phyloP scores from a whole-genome alignment of 345 rosid genomes.

The Dimocarpus longan region DNA sequence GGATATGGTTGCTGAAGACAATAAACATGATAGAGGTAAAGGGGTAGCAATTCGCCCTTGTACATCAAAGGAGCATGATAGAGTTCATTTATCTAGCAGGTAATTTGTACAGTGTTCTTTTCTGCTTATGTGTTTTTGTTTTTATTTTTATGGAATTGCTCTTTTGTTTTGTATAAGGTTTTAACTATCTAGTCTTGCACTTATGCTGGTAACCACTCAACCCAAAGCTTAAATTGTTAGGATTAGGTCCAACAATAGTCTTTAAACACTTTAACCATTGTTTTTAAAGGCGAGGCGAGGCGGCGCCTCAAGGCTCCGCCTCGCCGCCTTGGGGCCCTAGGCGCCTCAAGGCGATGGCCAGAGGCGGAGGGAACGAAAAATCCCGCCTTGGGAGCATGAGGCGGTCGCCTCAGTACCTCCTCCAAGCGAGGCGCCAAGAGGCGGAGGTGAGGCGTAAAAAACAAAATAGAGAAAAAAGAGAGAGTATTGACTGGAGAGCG shows the following conservation, averaged over 20 bases:
- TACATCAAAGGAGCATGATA: constrained; percentile 29
- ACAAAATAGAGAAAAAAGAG: too few species aligned
- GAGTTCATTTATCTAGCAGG: constrained; percentile 44
- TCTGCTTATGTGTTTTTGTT: background rate
- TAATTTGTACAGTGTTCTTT: constrained; percentile 26
- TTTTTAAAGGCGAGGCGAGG: too few species aligned
- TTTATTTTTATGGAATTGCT: constrained; percentile 1
- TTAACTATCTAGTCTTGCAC: background rate
- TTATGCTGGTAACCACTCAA: background rate
- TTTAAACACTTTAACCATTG: too few species aligned
- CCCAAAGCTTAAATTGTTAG: background rate
- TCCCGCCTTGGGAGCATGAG: too few species aligned
- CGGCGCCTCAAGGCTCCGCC: too few species aligned
- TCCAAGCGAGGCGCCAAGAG: too few species aligned
- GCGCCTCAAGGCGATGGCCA: too few species aligned
- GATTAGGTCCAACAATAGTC: background rate
- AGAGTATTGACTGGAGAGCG: too few species aligned
- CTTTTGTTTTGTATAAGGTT: constrained; percentile 1
- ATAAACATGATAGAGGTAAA: constrained; percentile 39
- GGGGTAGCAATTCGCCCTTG: constrained; percentile 40
- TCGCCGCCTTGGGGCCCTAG: too few species aligned
- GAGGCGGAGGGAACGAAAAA: too few species aligned
- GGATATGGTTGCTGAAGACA: constrained; percentile 52
- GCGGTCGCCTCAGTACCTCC: too few species aligned
- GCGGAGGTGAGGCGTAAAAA: too few species aligned